These are phyloP conservation scores for Azolla pinnata DNA, from an alignment of 75 land plant genomes.

Conservation along the genomic window DNA sequence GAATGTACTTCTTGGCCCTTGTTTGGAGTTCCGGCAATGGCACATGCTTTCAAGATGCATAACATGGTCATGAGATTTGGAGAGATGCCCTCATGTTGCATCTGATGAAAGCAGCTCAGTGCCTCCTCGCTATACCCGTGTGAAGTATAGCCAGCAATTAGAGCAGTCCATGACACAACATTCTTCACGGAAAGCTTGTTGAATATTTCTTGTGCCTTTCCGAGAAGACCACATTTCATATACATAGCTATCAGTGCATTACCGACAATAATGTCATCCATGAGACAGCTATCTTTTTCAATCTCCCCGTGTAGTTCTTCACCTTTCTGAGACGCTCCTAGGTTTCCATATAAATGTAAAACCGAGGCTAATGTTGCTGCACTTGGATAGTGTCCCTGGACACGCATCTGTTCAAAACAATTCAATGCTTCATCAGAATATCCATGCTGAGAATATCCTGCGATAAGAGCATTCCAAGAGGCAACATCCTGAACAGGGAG, in stretches of 20 bases:
- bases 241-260: constrained; percentile 48
- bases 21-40: constrained; percentile 16
- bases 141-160: constrained; percentile 52
- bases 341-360: constrained; percentile 29
- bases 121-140: constrained; percentile 32
- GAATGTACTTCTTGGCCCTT: constrained; percentile 20
- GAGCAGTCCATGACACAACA: constrained; percentile 48
- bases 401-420: constrained; percentile 31
- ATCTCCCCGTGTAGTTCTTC: constrained; percentile 33
- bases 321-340: constrained; percentile 16
- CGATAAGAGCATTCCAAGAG: constrained; percentile 52
- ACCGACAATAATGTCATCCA: constrained; percentile 34
- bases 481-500: constrained; percentile 33
- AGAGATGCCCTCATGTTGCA: constrained; percentile 13
- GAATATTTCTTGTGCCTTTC: constrained; percentile 35
- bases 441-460: constrained; percentile 46
- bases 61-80: constrained; percentile 21
- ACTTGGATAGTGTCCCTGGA: constrained; percentile 23
- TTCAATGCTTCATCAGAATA: constrained; percentile 32
- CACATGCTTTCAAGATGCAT: constrained; percentile 14
- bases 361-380: constrained; percentile 35
- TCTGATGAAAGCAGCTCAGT: constrained; percentile 22
- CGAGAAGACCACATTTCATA: constrained; percentile 34
- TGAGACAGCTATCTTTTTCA: constrained; percentile 23
- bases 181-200: constrained; percentile 27